A percentile compares a stretch with the other conserved stretches of the same genome.
phyloP scores from a whole-genome alignment of 768 basidiomycete species.

The Paxillus ammoniavirescens region DNA sequence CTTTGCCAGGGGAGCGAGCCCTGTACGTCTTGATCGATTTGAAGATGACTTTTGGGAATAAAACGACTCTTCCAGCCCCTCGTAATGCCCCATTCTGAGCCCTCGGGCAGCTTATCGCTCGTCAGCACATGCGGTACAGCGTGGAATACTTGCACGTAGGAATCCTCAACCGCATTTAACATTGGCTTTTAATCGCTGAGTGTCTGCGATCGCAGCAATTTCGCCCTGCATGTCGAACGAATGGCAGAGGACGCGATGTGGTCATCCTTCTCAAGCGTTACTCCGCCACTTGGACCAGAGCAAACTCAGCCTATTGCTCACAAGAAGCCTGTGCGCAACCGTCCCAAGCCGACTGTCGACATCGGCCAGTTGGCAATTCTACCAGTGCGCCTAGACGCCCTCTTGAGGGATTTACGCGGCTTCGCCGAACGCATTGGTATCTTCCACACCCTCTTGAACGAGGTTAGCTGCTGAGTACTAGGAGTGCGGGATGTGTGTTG shows the following conservation, averaged over 20 bases:
- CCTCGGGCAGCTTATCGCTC: constrained; percentile 1
- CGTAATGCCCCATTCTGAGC: not conserved
- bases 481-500: not conserved
- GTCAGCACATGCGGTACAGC: constrained; percentile 5
- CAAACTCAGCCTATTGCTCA: not conserved
- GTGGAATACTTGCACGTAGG: constrained; percentile 8
- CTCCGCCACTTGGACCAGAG: not conserved
- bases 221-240: constrained; percentile 3
- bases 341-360: not conserved
- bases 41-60: not conserved
- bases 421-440: constrained; percentile 8
- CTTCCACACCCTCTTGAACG: constrained; percentile 10
- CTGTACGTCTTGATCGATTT: constrained; percentile 1
- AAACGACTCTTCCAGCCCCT: not conserved
- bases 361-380: not conserved
- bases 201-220: constrained; percentile 1
- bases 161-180: not conserved
- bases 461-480: constrained; percentile 1
- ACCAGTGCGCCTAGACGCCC: not conserved
- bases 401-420: constrained; percentile 9
- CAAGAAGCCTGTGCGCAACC: not conserved
- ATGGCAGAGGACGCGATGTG: not conserved
- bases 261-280: not conserved
- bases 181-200: not conserved
- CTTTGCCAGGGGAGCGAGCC: constrained; percentile 4